These are phyloP conservation scores for Boletus vinaceobasis DNA, from an alignment of 768 basidiomycete species.

Conservation along the genomic window DNA sequence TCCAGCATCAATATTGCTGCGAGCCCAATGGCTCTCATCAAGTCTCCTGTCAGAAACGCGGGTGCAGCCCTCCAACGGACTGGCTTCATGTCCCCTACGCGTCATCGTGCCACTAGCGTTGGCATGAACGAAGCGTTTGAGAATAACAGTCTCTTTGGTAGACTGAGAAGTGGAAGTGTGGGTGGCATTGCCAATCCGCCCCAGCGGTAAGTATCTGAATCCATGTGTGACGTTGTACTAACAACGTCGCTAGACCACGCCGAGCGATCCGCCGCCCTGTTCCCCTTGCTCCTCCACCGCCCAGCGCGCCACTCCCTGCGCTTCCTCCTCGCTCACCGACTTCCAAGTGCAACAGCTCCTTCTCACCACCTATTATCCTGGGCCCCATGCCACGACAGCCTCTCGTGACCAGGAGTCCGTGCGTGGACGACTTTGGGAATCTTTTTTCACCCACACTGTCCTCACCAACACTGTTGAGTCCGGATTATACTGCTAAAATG, in stretches of 20 bases:
- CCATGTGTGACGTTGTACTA: not conserved
- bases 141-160: constrained; percentile 44
- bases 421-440: not conserved
- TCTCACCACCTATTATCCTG: constrained; percentile 21
- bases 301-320: constrained; percentile 29
- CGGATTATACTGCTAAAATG: constrained; percentile 8
- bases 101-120: constrained; percentile 48
- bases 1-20: constrained; percentile 56
- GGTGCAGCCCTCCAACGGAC: constrained; percentile 49
- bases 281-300: constrained; percentile 27
- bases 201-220: constrained; percentile 30
- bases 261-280: constrained; percentile 34
- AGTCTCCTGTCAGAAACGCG: constrained; percentile 52
- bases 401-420: constrained; percentile 7
- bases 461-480: constrained; percentile 7
- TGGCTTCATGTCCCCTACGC: constrained; percentile 35
- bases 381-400: constrained; percentile 18
- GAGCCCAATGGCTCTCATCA: constrained; percentile 56
- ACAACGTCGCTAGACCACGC: constrained; percentile 34
- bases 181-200: constrained; percentile 29
- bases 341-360: constrained; percentile 6
- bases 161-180: constrained; percentile 56
- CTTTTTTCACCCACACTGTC: not conserved
- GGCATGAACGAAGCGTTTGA: constrained; percentile 33
- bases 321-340: constrained; percentile 22